A percentile compares a stretch with the other conserved stretches of the same genome.
These are phyloP conservation scores for Tulasnella sp. DNA, from an alignment of 768 basidiomycete genomes.

Conservation along the genomic window DNA sequence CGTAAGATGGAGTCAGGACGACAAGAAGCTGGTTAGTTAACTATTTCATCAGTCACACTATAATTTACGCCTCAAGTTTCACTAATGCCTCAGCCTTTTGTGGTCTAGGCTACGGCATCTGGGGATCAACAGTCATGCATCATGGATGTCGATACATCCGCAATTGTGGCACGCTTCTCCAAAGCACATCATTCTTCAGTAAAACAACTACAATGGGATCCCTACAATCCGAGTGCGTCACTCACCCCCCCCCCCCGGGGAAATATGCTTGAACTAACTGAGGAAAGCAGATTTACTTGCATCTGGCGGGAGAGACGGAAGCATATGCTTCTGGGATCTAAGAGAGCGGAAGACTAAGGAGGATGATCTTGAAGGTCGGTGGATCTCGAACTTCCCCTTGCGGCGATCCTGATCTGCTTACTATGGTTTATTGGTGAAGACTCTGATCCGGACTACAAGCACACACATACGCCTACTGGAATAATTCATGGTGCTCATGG, in stretches of 20 bases:
- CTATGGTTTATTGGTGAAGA: no score
- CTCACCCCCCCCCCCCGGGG: no score
- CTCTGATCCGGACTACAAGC: no score
- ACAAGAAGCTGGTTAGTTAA: constrained; percentile 6
- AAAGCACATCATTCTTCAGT: constrained; percentile 7
- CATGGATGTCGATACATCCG: constrained; percentile 4
- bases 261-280: not conserved
- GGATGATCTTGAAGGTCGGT: not conserved
- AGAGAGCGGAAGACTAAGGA: not conserved
- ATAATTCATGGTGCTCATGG: not conserved
- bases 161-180: not conserved
- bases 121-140: constrained; percentile 10
- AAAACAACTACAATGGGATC: constrained; percentile 15
- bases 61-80: no score
- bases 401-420: no score
- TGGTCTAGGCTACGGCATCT: constrained; percentile 15
- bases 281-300: constrained; percentile 2
- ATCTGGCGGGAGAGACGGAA: constrained; percentile 10
- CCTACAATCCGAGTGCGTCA: constrained; percentile 16
- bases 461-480: no score
- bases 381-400: no score
- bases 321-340: constrained; percentile 14
- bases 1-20: constrained; percentile 10
- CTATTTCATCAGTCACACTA: not conserved
- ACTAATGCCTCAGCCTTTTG: no score